phyloP scores from a whole-genome alignment of 345 rosid species.

The Hirschfeldia incana region DNA sequence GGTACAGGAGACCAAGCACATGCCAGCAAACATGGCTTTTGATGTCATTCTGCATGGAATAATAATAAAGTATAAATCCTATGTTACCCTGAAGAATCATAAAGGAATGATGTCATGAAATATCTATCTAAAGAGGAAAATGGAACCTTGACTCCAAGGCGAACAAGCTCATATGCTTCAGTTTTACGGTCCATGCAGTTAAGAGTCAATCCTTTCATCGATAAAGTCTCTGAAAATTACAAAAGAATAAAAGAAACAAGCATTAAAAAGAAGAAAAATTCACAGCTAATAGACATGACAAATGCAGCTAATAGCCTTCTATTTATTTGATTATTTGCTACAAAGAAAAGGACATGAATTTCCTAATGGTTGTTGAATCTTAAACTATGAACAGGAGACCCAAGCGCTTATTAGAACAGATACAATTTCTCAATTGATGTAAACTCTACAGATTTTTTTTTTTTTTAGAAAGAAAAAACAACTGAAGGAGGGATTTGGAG shows the following conservation, averaged over 20 bases:
- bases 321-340: neutral
- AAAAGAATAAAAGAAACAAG: neutral
- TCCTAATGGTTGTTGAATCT: too few species aligned
- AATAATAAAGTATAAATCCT: slow-evolving; percentile 12
- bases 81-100: slow-evolving; percentile 8
- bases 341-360: neutral
- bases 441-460: too few species aligned
- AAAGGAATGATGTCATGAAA: neutral
- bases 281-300: too few species aligned
- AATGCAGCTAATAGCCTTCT: neutral
- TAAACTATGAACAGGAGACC: too few species aligned
- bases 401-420: neutral
- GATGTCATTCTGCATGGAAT: slow-evolving; percentile 81
- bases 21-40: slow-evolving; percentile 99
- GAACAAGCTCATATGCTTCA: slow-evolving; percentile 97
- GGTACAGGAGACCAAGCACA: slow-evolving; percentile 95
- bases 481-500: neutral
- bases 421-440: slow-evolving; percentile 2
- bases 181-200: slow-evolving; percentile 99
- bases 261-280: neutral
- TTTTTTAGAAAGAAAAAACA: neutral
- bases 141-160: slow-evolving; percentile 85
- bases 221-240: slow-evolving; percentile 75
- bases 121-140: slow-evolving; percentile 20
- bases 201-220: slow-evolving; percentile 97